Evolutionary conservation across 1,284 basidiomycete genomes (phyloP).

Genomic region (Hymenochaete sp.): DNA sequence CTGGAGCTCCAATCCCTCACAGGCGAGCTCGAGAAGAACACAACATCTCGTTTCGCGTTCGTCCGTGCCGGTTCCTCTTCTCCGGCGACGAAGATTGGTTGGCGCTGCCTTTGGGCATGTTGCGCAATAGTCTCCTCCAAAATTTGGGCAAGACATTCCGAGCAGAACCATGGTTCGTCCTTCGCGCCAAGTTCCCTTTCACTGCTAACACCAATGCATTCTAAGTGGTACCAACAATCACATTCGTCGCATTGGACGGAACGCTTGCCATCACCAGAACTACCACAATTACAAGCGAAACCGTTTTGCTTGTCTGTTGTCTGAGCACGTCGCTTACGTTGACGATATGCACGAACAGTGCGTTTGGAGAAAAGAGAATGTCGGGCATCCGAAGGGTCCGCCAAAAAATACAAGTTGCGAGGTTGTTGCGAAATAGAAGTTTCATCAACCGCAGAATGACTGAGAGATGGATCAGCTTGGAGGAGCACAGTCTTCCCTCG

Average conservation of each 20-base stretch:
- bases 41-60: slow-evolving; percentile 8
- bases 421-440: background rate
- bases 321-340: slow-evolving; percentile 19
- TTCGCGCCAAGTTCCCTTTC: slow-evolving; percentile 58
- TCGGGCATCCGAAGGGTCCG: slow-evolving; percentile 64
- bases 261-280: slow-evolving; percentile 51
- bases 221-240: slow-evolving; percentile 66
- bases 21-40: slow-evolving; percentile 14
- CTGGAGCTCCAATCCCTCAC: slow-evolving; percentile 17
- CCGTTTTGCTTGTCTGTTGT: slow-evolving; percentile 32
- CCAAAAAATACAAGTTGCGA: slow-evolving; percentile 37
- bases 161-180: slow-evolving; percentile 69
- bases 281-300: slow-evolving; percentile 52
- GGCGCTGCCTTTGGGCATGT: slow-evolving; percentile 2
- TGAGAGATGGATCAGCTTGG: slow-evolving; percentile 29
- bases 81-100: slow-evolving; percentile 16
- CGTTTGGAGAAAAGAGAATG: slow-evolving; percentile 61
- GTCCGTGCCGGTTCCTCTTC: slow-evolving; percentile 12
- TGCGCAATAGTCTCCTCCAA: background rate
- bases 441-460: background rate
- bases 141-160: background rate
- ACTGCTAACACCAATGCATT: slow-evolving; percentile 60
- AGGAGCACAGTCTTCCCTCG: slow-evolving; percentile 57
- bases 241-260: slow-evolving; percentile 73
- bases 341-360: slow-evolving; percentile 40